Evolutionary conservation across 2,329 filamentous ascomycete species (phyloP), one percentile per base, ranked within the genome.

Genomic region (Thelonectria olida): DNA sequence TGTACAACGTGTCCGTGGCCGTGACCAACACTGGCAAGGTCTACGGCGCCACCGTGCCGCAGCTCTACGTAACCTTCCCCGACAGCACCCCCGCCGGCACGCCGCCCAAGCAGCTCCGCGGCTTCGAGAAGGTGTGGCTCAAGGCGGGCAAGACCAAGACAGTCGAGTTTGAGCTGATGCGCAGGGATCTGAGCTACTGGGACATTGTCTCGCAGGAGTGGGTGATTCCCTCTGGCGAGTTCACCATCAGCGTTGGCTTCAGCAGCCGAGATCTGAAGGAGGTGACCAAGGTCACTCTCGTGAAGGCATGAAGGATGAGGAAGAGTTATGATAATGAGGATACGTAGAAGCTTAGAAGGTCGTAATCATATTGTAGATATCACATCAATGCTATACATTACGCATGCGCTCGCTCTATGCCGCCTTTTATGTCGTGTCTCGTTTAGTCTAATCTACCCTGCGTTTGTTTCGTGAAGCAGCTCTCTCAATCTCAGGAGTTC

Each of bases 1-100:
- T 88, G n/a, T 80, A 78, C 61, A 82, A 74, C 41, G 79, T 85
- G 9, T 76, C 78, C 2, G 79, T 82, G 2, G 74, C 78, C 1
- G 69, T 89, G 6, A 75, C 73, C 34, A 89, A 89, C 75, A 83
- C 81, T 0, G 86, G 86, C 17, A 60, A 68, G 1, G 71, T 85
- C 1, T 69, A 74, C 20, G 85, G 84, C 23, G 80, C 80, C 2
- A 78, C 82, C 9, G 82, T 88, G 1, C 76, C 83, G 2, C 86
- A 89, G 73, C 75, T 89, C 1, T 88, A 88, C 69, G 72, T 88
- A n/a, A 65, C 69, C 5, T 76, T 82, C 73, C 77, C 79, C 41
- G 71, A 72, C 19, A 71, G 71, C 50, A 64, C 79, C n/a, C 63
- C 76, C 15, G 58, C 72, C 4, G 76, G 75, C 48, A 85, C 84